Percentiles rank a stretch among this genome's conserved stretches.
Conservation (phyloP, 352 stramenopile species). For the Phytophthora niederhauseri region DNA sequence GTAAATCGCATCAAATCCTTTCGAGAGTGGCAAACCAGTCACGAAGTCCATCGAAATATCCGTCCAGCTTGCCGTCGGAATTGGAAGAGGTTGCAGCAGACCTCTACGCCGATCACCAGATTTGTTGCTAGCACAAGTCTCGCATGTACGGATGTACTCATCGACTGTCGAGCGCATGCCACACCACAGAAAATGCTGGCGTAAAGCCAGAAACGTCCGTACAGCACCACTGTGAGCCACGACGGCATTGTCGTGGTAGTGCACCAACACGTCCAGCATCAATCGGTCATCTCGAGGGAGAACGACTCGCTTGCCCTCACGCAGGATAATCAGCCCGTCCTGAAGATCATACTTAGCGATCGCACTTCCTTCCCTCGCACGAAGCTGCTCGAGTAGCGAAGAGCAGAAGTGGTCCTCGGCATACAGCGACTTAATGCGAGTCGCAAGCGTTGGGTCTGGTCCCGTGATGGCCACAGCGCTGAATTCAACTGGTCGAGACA, state of each 20-base stretch:
- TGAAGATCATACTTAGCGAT: background rate
- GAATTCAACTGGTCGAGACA: background rate
- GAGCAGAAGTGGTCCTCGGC: too few relatives aligned
- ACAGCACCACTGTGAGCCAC: background rate
- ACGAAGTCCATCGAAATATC: background rate
- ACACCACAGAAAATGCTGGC: background rate
- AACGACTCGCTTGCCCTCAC: background rate
- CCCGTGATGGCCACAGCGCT: background rate
- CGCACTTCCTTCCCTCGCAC: too few relatives aligned
- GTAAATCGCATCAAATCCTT: slow-evolving; percentile 7
- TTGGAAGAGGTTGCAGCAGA: background rate
- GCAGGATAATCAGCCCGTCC: background rate
- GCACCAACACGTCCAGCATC: background rate
- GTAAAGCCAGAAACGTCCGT: background rate
- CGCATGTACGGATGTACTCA: background rate
- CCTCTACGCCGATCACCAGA: background rate
- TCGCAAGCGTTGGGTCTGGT: background rate
- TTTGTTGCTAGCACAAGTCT: background rate
- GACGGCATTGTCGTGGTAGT: background rate
- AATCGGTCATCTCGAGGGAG: background rate
- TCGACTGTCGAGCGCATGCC: background rate
- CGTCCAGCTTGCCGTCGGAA: background rate
- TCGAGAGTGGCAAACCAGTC: background rate
- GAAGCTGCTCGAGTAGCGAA: too few relatives aligned
- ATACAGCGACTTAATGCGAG: background rate